phyloP scores from a whole-genome alignment of 2,329 filamentous ascomycete species.

The Clathrospora elynae region DNA sequence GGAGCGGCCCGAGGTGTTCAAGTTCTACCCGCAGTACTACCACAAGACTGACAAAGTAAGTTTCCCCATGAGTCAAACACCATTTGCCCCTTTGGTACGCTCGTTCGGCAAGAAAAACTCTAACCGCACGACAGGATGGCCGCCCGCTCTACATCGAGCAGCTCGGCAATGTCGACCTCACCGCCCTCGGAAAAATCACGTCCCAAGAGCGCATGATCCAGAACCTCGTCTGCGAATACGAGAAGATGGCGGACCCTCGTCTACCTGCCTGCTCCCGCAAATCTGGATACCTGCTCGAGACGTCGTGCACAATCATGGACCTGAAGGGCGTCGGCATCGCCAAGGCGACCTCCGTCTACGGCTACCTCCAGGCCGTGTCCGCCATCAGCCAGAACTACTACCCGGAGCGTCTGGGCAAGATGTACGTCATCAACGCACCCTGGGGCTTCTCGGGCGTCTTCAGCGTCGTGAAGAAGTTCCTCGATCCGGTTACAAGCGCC shows the following conservation, averaged over 20 bases:
- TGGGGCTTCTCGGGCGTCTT: conserved; percentile 93
- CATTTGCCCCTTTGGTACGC: neutral
- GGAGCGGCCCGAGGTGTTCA: conserved; percentile 80
- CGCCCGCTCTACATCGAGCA: conserved; percentile 97
- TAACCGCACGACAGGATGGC: conserved; percentile 69
- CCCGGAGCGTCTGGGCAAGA: conserved; percentile 90
- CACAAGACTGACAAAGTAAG: conserved; percentile 86
- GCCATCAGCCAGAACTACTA: conserved; percentile 98
- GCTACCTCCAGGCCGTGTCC: conserved; percentile 83
- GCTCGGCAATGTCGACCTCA: conserved; percentile 89
- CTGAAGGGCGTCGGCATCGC: conserved; percentile 88
- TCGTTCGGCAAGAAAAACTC: conserved; percentile 1
- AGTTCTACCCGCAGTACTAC: conserved; percentile 98
- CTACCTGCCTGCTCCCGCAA: conserved; percentile 96
- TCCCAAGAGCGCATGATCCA: conserved; percentile 90
- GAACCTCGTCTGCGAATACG: conserved; percentile 97
- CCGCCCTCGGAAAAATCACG: conserved; percentile 90
- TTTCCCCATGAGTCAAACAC: neutral
- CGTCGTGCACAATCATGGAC: conserved; percentile 98
- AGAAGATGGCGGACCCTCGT: conserved; percentile 90
- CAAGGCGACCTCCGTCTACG: conserved; percentile 82
- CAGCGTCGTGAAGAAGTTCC: conserved; percentile 85
- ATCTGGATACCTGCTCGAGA: conserved; percentile 86
- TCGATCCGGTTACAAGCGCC: conserved; percentile 93
- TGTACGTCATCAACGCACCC: conserved; percentile 97